phyloP scores from a whole-genome alignment of 352 stramenopile species.

The Globisporangium polare region DNA sequence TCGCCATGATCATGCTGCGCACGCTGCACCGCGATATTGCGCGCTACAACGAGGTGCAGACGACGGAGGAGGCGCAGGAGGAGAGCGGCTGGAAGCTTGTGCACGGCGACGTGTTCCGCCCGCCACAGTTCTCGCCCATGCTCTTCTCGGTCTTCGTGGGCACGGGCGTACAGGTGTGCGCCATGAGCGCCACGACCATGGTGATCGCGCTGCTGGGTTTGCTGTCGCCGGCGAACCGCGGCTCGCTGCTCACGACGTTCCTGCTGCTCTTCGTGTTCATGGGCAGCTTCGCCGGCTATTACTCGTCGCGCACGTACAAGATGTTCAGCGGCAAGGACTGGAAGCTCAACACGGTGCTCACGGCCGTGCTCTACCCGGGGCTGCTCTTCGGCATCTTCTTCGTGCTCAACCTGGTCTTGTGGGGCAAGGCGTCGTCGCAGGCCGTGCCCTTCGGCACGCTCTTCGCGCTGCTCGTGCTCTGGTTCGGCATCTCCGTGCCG shows the following conservation, averaged over 20 bases:
- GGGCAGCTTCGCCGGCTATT: slow-evolving; percentile 96
- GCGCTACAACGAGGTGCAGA: slow-evolving; percentile 95
- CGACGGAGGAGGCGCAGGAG: slow-evolving; percentile 93
- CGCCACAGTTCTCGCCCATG: slow-evolving; percentile 91
- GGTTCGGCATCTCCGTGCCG: slow-evolving; percentile 97
- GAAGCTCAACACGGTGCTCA: slow-evolving; percentile 96
- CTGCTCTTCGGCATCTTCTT: slow-evolving; percentile 94
- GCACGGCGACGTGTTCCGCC: slow-evolving; percentile 98
- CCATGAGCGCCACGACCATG: slow-evolving; percentile 94
- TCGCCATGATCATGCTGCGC: slow-evolving; percentile 99
- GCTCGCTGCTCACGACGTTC: slow-evolving; percentile 94
- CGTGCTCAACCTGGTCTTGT: slow-evolving; percentile 95
- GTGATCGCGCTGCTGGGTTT: slow-evolving; percentile 94
- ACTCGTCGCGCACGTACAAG: slow-evolving; percentile 97
- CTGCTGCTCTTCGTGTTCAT: slow-evolving; percentile 98
- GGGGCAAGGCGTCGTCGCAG: slow-evolving; percentile 80
- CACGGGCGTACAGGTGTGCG: slow-evolving; percentile 95
- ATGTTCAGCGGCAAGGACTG: slow-evolving; percentile 97
- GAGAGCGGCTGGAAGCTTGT: slow-evolving; percentile 97
- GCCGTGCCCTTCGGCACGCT: slow-evolving; percentile 96
- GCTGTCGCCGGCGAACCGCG: slow-evolving; percentile 96
- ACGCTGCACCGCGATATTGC: slow-evolving; percentile 98
- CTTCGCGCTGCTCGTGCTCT: slow-evolving; percentile 96
- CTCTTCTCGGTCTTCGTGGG: slow-evolving; percentile 95
- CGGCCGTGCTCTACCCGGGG: slow-evolving; percentile 93